These are phyloP conservation scores for Metarhizium sp. DNA, from an alignment of 2,329 filamentous ascomycete genomes.

Conservation along the genomic window DNA sequence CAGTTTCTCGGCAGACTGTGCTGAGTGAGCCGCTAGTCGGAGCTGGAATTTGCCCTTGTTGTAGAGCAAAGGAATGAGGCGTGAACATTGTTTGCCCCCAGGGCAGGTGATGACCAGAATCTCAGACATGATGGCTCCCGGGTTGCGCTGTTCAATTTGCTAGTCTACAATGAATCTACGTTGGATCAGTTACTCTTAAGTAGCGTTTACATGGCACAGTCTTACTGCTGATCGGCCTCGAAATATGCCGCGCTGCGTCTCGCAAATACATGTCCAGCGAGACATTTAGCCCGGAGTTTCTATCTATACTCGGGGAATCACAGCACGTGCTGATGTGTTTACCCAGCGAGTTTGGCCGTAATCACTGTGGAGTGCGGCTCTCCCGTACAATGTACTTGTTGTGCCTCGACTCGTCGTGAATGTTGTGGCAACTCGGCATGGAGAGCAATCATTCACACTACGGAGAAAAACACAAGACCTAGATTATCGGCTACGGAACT, in stretches of 20 bases:
- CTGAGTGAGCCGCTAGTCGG: not conserved
- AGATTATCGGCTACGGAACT: no score
- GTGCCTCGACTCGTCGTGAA: no score
- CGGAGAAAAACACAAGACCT: no score
- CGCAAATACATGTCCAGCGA: not conserved
- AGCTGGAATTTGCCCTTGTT: constrained; percentile 1
- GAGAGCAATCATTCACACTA: no score
- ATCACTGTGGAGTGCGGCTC: not conserved
- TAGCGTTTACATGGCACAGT: not conserved
- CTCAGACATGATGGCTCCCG: not conserved
- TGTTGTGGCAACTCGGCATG: no score
- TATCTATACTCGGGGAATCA: not conserved
- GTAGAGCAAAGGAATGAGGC: not conserved
- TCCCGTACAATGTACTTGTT: no score
- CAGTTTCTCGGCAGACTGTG: not conserved
- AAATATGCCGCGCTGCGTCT: no score
- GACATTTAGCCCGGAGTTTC: not conserved
- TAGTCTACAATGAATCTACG: not conserved
- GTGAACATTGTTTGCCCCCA: not conserved
- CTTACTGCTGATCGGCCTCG: no score
- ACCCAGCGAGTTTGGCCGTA: not conserved
- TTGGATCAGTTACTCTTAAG: not conserved
- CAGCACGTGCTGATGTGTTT: not conserved
- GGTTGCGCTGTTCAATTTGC: no score
- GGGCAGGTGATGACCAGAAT: constrained; percentile 1